A percentile compares a stretch with the other conserved stretches of the same genome.
phyloP scores from a whole-genome alignment of 805 yeast genomes.

The Kodamaea neixiangensis region DNA sequence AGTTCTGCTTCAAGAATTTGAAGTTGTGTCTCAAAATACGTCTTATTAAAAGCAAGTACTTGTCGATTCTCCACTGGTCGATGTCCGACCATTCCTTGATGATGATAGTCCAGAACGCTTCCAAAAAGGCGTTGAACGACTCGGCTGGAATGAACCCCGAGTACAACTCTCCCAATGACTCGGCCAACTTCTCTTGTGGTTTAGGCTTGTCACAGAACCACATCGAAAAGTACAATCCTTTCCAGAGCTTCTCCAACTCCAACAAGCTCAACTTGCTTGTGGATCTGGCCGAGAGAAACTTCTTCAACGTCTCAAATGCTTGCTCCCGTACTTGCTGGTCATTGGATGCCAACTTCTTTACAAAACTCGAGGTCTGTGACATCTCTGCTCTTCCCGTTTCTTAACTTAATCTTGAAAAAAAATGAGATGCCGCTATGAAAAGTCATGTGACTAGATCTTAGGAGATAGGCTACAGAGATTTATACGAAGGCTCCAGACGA shows the following conservation, averaged over 20 bases:
- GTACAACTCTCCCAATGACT: slow-evolving; percentile 61
- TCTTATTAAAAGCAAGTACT: slow-evolving; percentile 79
- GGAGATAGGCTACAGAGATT: too few species aligned
- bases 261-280: slow-evolving; percentile 44
- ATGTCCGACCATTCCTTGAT: slow-evolving; percentile 79
- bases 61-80: slow-evolving; percentile 87
- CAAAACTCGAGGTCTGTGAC: slow-evolving; percentile 53
- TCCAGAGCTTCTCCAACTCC: slow-evolving; percentile 87
- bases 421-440: not conserved
- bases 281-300: slow-evolving; percentile 48
- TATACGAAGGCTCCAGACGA: too few species aligned
- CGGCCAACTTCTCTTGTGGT: slow-evolving; percentile 86
- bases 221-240: slow-evolving; percentile 92
- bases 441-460: not conserved
- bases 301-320: slow-evolving; percentile 65
- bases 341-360: slow-evolving; percentile 82
- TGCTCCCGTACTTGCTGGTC: slow-evolving; percentile 72
- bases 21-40: slow-evolving; percentile 69
- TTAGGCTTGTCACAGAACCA: slow-evolving; percentile 95
- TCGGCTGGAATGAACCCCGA: slow-evolving; percentile 43
- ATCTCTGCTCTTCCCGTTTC: slow-evolving; percentile 9
- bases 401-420: not conserved
- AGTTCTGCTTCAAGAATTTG: slow-evolving; percentile 49
- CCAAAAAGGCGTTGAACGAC: slow-evolving; percentile 53
- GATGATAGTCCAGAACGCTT: slow-evolving; percentile 81